Conservation (phyloP, 495 filamentous ascomycete species). For the Annulohypoxylon moriforme region DNA sequence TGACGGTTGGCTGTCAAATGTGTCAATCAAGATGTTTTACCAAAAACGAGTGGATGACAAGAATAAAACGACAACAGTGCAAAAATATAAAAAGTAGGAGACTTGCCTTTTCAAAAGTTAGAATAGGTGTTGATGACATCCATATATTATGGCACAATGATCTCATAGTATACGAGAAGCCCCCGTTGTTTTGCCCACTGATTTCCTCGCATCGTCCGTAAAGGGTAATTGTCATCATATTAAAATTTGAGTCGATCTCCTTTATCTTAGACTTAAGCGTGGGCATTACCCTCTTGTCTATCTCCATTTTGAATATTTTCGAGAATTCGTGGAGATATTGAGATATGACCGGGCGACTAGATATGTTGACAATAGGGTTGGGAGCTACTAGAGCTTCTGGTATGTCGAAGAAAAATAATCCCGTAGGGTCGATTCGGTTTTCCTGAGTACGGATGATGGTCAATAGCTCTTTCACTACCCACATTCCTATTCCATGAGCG, state of each 20-base stretch:
- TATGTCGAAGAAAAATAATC: conserved; percentile 23
- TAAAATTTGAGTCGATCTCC: conserved; percentile 8
- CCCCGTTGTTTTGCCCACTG: not conserved
- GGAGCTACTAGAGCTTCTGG: not conserved
- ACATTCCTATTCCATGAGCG: conserved; percentile 29
- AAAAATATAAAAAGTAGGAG: not conserved
- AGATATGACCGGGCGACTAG: not conserved
- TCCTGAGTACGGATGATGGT: not conserved
- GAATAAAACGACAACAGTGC: not conserved
- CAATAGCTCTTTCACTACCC: conserved; percentile 32
- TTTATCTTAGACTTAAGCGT: not conserved
- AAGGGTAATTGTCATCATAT: not conserved
- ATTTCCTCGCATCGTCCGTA: conserved; percentile 1
- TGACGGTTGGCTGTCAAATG: not conserved
- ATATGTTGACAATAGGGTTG: conserved; percentile 16
- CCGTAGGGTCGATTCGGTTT: conserved; percentile 15
- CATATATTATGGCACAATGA: conserved; percentile 19
- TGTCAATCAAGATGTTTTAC: not conserved
- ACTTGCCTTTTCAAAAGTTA: conserved; percentile 12
- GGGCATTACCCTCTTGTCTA: not conserved
- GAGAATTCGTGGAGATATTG: conserved; percentile 15
- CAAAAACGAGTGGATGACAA: not conserved
- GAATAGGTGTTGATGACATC: conserved; percentile 17
- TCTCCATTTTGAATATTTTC: conserved; percentile 5
- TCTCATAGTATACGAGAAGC: conserved; percentile 3